Base-by-base conservation (phyloP, 257 asterid species). In the Coffea eugenioides region DNA sequence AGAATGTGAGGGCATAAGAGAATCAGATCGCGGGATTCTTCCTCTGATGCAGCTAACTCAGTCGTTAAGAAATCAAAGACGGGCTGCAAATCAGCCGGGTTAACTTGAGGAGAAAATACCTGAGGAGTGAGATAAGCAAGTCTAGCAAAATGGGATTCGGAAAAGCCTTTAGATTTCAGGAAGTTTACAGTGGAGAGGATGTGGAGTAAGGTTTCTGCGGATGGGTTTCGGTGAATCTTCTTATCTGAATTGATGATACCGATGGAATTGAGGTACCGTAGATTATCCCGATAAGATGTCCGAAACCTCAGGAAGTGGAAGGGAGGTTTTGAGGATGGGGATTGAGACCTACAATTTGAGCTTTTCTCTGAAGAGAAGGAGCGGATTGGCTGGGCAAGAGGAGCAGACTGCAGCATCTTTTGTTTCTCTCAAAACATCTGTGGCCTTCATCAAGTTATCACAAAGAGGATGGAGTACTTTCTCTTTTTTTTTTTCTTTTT, bases 1-100 rank as follows among this genome's bases (percentile, higher is more conserved):
- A 86, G 87, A 79, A 86, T 80, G 61, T 78, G 49, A 46, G 89
- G 89, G 27, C 89, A 86, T 6, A 78, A 78, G 7, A 80, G 79
- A 31, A 86, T 83, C 39, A 86, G 59, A 74, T 79, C 68, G n/a
- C 71, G 75, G 36, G 89, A 79, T 66, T 86, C 89, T 71, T 83
- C 85, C 21, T 78, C 75, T 18, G 82, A 77, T 20, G 89, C 89
- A 25, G 73, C 81, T 59, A 86, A 77, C n/a, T 83, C 87, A 15
- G 14, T 11, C 56, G 57, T 70, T 10, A 86, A 74, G 80, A 86
- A 83, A 20, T 75, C 83, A 27, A 80, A 80, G 13, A 80, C 75
- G 3, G 81, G 79, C 49, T 83, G 77, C 43, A 83, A 45, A 69
- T 14, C 79, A 23, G 77, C 49, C 0, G 84, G 77, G 34, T 66